Evolutionary conservation across 768 basidiomycete genomes (phyloP).

Genomic region (Leccinum sublutescens): DNA sequence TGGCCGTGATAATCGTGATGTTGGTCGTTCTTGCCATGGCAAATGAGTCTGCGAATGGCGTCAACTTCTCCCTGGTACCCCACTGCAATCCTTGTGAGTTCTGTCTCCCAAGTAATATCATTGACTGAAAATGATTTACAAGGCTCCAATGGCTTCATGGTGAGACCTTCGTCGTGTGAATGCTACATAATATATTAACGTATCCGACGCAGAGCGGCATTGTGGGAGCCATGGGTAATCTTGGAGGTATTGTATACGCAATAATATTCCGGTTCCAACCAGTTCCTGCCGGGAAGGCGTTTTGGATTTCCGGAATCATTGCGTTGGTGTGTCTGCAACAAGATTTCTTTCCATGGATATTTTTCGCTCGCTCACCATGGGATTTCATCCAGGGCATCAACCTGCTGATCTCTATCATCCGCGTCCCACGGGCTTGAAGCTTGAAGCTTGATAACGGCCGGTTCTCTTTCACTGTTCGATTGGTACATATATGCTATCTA

Average conservation of each 20-base stretch:
- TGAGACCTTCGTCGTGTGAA: slow-evolving; percentile 4
- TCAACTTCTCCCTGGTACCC: slow-evolving; percentile 50
- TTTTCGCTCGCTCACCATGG: background rate
- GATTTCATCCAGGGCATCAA: slow-evolving; percentile 5
- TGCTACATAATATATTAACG: background rate
- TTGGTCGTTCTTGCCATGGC: slow-evolving; percentile 38
- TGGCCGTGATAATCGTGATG: slow-evolving; percentile 37
- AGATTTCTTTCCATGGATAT: background rate
- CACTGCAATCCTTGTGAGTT: slow-evolving; percentile 45
- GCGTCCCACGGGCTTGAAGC: slow-evolving; percentile 9
- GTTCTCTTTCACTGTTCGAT: background rate
- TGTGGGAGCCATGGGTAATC: slow-evolving; percentile 39
- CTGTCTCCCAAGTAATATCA: background rate
- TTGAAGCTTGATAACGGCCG: background rate
- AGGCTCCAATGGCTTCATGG: slow-evolving; percentile 37
- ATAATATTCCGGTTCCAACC: slow-evolving; percentile 48
- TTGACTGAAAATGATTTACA: background rate
- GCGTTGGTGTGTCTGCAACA: slow-evolving; percentile 28
- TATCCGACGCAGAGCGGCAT: slow-evolving; percentile 29
- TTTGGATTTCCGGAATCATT: slow-evolving; percentile 47
- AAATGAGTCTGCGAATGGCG: slow-evolving; percentile 48
- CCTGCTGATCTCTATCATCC: slow-evolving; percentile 5
- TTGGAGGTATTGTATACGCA: slow-evolving; percentile 50
- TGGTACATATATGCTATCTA: background rate
- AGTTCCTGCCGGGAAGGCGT: slow-evolving; percentile 39